phyloP scores from a whole-genome alignment of 768 basidiomycete species.

The Fistulinella prunicolor region DNA sequence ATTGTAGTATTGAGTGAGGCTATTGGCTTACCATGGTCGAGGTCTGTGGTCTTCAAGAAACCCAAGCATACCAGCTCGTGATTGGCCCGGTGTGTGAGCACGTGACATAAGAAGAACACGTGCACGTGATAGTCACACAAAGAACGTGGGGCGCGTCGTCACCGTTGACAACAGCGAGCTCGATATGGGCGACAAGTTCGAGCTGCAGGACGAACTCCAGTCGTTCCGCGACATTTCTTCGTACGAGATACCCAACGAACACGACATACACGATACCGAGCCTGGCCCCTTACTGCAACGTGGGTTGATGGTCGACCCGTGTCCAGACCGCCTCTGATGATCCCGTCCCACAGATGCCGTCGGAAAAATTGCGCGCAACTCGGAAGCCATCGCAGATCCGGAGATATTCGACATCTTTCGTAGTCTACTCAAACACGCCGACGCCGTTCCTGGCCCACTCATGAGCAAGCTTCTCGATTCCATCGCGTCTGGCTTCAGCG shows the following conservation, averaged over 20 bases:
- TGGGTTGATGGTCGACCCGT: constrained; percentile 24
- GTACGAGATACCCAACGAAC: constrained; percentile 69
- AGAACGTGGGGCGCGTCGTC: constrained; percentile 4
- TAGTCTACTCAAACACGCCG: constrained; percentile 74
- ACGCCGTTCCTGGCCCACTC: constrained; percentile 54
- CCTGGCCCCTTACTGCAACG: constrained; percentile 58
- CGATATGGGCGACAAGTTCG: constrained; percentile 49
- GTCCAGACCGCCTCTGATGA: constrained; percentile 5
- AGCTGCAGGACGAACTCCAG: constrained; percentile 77
- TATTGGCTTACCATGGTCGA: constrained; percentile 26
- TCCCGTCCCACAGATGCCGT: constrained; percentile 58
- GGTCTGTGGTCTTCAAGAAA: constrained; percentile 9
- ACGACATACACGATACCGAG: constrained; percentile 58
- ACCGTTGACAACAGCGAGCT: constrained; percentile 3
- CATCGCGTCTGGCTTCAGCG: constrained; percentile 68
- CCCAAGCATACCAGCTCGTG: neutral
- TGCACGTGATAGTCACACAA: constrained; percentile 25
- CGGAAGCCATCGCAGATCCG: constrained; percentile 64
- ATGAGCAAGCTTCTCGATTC: constrained; percentile 90
- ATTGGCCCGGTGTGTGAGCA: neutral
- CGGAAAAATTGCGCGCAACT: constrained; percentile 71
- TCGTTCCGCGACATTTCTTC: constrained; percentile 54
- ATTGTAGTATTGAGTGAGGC: neutral
- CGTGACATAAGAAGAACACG: constrained; percentile 10
- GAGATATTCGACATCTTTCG: constrained; percentile 81